Evolutionary conservation across 495 filamentous ascomycete genomes (phyloP).

Genomic region (Penicillium taxi): DNA sequence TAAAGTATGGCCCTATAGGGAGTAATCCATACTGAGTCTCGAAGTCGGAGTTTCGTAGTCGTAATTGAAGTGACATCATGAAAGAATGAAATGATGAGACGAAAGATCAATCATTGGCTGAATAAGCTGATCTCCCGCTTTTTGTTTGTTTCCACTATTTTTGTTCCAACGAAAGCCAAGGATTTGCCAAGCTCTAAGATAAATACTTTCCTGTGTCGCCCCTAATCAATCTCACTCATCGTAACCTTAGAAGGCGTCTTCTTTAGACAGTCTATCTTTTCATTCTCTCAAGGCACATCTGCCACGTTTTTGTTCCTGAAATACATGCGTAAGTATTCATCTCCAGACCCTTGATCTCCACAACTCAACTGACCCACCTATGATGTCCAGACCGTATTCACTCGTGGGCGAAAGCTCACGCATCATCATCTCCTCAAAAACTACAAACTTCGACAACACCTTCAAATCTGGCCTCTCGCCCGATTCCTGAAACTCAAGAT

Average conservation of each 20-base stretch:
- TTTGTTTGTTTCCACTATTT: no score
- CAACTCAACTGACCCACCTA: conserved; percentile 17
- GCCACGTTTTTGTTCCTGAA: conserved; percentile 21
- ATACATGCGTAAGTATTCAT: conserved; percentile 36
- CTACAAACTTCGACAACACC: conserved; percentile 6
- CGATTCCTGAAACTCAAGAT: conserved; percentile 18
- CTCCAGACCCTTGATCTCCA: not conserved
- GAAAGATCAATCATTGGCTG: no score
- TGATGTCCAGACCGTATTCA: conserved; percentile 34
- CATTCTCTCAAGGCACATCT: conserved; percentile 5
- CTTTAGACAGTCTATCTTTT: conserved; percentile 3
- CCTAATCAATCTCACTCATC: conserved; percentile 4
- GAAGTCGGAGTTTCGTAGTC: no score
- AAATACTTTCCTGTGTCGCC: conserved; percentile 8
- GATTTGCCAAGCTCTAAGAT: conserved; percentile 11
- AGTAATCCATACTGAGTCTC: no score
- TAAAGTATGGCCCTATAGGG: no score
- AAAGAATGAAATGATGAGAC: no score
- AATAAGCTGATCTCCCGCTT: no score
- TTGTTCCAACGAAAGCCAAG: no score
- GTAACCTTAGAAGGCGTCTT: no score
- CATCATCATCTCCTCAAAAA: no score
- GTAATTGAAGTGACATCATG: no score
- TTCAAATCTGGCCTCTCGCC: conserved; percentile 6
- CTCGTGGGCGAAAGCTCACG: conserved; percentile 47